Evolutionary conservation across 129 eudicot genomes (phyloP).

Genomic region (Centella asiatica): DNA sequence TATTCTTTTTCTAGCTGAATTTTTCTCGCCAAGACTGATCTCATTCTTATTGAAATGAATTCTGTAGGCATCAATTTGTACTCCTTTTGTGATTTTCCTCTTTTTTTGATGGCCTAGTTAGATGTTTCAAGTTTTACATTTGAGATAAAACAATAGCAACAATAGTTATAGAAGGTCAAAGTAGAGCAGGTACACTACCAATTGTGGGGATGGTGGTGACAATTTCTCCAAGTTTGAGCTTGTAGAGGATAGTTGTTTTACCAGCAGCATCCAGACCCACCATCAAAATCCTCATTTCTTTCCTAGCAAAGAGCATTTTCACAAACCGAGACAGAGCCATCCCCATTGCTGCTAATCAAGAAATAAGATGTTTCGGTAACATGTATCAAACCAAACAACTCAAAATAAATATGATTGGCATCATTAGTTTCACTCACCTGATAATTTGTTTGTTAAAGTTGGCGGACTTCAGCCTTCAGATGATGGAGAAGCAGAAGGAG

Average conservation of each 20-base stretch:
- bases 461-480: no score
- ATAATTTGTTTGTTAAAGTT: no score
- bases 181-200: conserved; percentile 29
- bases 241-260: conserved; percentile 70
- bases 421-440: not conserved
- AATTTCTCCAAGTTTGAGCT: conserved; percentile 68
- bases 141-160: not conserved
- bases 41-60: no score
- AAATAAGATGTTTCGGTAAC: not conserved
- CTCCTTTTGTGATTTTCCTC: not conserved
- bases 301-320: conserved; percentile 52
- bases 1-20: no score
- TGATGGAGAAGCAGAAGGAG: no score
- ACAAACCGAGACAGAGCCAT: conserved; percentile 36
- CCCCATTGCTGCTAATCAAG: conserved; percentile 31
- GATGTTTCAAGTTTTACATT: no score
- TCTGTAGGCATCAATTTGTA: no score
- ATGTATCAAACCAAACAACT: not conserved
- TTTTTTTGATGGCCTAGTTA: no score
- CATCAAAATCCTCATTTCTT: conserved; percentile 75
- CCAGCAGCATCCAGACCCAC: conserved; percentile 79
- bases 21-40: no score
- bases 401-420: not conserved
- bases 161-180: not conserved
- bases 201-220: conserved; percentile 72